Evolutionary conservation across 2,329 filamentous ascomycete species (phyloP), one percentile per base, ranked within the genome.

Genomic region (Plenodomus tracheiphilus): DNA sequence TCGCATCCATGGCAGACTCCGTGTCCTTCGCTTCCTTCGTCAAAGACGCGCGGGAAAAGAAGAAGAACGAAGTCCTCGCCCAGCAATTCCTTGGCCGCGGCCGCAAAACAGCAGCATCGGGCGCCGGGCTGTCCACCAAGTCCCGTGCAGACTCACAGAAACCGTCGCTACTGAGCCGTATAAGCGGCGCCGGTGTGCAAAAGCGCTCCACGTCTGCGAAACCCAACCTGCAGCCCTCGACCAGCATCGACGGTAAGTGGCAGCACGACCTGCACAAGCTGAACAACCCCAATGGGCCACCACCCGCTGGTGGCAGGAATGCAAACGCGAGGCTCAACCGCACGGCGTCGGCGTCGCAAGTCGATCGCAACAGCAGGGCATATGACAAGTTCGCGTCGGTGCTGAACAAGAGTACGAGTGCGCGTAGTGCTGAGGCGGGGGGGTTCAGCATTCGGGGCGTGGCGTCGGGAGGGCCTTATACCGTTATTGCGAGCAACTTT

Each of bases 401-500:
- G 6, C 45, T 68, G 28, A 52, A 42, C 53, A 62, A 50, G 45
- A 64, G 52, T 36, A 45, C 56, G 21, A 65, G 63, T 59, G 54
- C 54, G 7, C 64, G 63, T 62, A 58, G 40, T 46, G 70, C 68
- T 43, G 68, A 58, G 20, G 62, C 65, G 38, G 56, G 71, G 28
- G 65, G 86, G 17, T 81, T 93, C 39, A 85, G 81, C 30, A 92
- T 94, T 56, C 79, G 84, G 44, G 89, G 89, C n/a, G 74, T 74
- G 43, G 77, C 75, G 11, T 75, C 87, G 8, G 85, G 85, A 0
- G 86, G 88, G 0, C 88, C 88, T 1, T 89, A 83, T 61, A 81
- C 83, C 16, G 82, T 94, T 19, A 81, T 90, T 68, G 88, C 87
- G 2, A 86, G 89, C 71, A 94, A 94, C 76, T 91, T 94, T 68